These are phyloP conservation scores for Mycotypha africana DNA, from an alignment of 371 early-diverging fungal genomes.

Conservation along the genomic window DNA sequence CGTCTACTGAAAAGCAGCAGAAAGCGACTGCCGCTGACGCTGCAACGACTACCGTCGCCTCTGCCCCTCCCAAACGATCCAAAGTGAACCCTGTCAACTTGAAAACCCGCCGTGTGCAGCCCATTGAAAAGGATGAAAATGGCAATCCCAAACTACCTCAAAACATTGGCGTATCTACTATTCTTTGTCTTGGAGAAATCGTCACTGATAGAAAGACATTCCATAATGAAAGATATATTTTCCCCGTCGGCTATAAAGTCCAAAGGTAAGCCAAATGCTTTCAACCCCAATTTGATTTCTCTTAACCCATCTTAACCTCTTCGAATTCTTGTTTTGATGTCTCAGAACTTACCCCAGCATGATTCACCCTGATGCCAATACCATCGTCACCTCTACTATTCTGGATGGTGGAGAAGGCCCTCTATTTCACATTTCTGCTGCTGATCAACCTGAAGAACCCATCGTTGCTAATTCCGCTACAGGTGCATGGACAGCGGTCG, in stretches of 20 bases:
- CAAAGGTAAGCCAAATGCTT: slow-evolving; percentile 13
- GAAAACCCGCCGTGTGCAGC: slow-evolving; percentile 45
- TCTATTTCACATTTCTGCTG: slow-evolving; percentile 74
- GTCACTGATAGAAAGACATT: slow-evolving; percentile 72
- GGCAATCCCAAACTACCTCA: slow-evolving; percentile 76
- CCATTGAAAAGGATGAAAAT: slow-evolving; percentile 57
- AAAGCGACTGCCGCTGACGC: slow-evolving; percentile 33
- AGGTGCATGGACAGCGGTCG: slow-evolving; percentile 86
- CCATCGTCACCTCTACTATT: slow-evolving; percentile 71
- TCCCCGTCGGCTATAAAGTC: slow-evolving; percentile 81
- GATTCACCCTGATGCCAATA: slow-evolving; percentile 53
- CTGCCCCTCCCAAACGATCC: slow-evolving; percentile 45
- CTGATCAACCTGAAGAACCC: slow-evolving; percentile 58
- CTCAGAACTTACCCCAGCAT: slow-evolving; percentile 68
- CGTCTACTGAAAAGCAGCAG: background rate
- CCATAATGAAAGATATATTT: slow-evolving; percentile 90
- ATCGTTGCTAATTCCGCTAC: slow-evolving; percentile 78
- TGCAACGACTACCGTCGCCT: slow-evolving; percentile 43
- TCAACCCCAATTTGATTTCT: background rate
- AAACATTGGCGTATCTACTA: slow-evolving; percentile 77
- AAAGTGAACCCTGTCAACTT: slow-evolving; percentile 27
- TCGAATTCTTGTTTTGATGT: background rate
- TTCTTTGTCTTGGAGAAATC: slow-evolving; percentile 68
- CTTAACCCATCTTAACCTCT: background rate
- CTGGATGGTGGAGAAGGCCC: slow-evolving; percentile 72